Conservation (phyloP, 345 rosid species). For the Sisymbrium altissimum region DNA sequence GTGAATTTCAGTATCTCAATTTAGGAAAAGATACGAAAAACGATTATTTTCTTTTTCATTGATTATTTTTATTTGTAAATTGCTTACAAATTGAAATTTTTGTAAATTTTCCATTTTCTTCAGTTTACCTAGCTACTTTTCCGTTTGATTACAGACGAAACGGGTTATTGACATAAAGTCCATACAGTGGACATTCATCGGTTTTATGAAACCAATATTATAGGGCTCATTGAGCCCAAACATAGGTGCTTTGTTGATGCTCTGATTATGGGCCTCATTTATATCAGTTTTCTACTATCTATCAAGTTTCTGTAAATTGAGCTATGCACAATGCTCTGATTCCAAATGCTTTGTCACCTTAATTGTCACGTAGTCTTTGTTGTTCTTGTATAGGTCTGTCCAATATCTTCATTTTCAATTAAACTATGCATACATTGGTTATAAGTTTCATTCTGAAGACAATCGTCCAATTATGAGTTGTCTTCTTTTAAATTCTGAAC, state of each 20-base stretch:
- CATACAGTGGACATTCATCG: background rate
- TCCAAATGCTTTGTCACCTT: too few relatives aligned
- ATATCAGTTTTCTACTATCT: too few relatives aligned
- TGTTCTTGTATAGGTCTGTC: too few relatives aligned
- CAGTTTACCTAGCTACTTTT: background rate
- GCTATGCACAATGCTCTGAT: too few relatives aligned
- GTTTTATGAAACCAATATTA: background rate
- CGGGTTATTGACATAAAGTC: background rate
- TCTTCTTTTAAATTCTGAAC: too few relatives aligned
- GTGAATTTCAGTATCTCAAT: background rate
- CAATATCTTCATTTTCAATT: too few relatives aligned
- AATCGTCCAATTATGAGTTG: too few relatives aligned
- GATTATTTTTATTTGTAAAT: background rate
- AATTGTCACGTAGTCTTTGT: too few relatives aligned
- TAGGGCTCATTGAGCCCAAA: conserved; percentile 12
- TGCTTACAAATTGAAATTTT: background rate
- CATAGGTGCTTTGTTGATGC: background rate
- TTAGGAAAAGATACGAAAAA: background rate
- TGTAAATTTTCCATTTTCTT: background rate
- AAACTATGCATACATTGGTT: too few relatives aligned
- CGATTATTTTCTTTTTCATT: background rate
- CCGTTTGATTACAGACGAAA: background rate
- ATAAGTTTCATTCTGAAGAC: too few relatives aligned
- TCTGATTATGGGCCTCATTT: too few relatives aligned
- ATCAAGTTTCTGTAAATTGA: too few relatives aligned